phyloP scores from a whole-genome alignment of 176 grass and related monocot species.

The Carex kokanica region DNA sequence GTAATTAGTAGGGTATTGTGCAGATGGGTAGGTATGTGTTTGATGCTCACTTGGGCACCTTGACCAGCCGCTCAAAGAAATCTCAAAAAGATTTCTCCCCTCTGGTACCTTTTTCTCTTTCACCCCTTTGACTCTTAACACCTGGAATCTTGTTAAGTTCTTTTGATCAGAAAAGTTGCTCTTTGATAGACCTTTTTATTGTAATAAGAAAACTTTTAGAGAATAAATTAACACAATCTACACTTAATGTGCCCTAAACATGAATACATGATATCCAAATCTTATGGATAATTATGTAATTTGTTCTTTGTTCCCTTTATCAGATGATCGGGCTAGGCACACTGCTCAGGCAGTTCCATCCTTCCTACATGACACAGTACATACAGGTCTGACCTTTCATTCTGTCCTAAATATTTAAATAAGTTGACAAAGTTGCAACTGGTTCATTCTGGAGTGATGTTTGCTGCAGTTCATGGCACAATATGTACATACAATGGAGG shows the following conservation, averaged over 20 bases:
- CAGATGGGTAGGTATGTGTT: slow-evolving; percentile 63
- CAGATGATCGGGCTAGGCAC: slow-evolving; percentile 71
- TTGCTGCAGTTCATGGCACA: slow-evolving; percentile 68
- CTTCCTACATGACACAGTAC: slow-evolving; percentile 52
- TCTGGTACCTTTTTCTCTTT: slow-evolving; percentile 39
- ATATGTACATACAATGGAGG: slow-evolving; percentile 51
- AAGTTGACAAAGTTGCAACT: slow-evolving; percentile 19
- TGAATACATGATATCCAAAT: not conserved
- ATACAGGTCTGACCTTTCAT: slow-evolving; percentile 35
- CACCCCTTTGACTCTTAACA: not conserved
- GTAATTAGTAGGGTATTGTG: slow-evolving; percentile 23
- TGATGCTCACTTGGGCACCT: slow-evolving; percentile 75
- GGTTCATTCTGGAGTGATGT: slow-evolving; percentile 17
- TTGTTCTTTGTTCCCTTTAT: slow-evolving; percentile 18
- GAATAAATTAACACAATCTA: not conserved
- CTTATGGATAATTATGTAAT: not conserved
- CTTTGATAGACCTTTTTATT: not conserved
- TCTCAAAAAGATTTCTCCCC: slow-evolving; percentile 56
- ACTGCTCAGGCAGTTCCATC: slow-evolving; percentile 57
- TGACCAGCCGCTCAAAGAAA: slow-evolving; percentile 59
- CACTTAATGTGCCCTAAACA: not conserved
- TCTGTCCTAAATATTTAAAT: not conserved
- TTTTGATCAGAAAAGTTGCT: slow-evolving; percentile 9
- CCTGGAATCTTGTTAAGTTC: not conserved
- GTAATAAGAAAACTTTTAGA: not conserved